These are phyloP conservation scores for Acanthamoeba royreba DNA, from an alignment of 208 protist species.

Conservation along the genomic window DNA sequence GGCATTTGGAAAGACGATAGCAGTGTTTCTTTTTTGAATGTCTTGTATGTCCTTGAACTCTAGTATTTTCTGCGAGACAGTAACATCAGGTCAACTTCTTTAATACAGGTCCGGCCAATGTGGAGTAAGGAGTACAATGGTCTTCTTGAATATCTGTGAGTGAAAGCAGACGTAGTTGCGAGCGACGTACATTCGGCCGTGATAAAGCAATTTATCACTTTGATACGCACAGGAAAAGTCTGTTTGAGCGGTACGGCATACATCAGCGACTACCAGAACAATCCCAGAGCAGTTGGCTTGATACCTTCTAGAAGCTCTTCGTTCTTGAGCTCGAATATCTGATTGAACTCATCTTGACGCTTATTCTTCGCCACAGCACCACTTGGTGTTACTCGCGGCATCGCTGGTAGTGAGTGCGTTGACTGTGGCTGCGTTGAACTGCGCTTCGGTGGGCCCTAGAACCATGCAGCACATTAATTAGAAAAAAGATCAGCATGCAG, in stretches of 20 bases:
- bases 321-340: neutral
- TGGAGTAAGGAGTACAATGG: neutral
- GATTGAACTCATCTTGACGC: neutral
- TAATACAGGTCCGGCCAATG: neutral
- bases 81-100: neutral
- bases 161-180: conserved; percentile 34
- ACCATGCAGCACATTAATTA: no score
- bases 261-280: neutral
- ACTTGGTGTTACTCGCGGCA: neutral
- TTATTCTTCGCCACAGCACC: neutral
- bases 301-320: neutral
- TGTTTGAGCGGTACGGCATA: neutral
- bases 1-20: conserved; percentile 37
- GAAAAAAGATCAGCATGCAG: no score
- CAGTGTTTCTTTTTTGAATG: neutral
- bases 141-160: conserved; percentile 47
- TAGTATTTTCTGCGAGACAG: neutral
- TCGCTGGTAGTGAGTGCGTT: neutral
- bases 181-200: conserved; percentile 36
- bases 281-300: neutral
- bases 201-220: conserved; percentile 5
- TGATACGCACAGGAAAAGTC: conserved; percentile 32
- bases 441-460: no score
- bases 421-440: no score
- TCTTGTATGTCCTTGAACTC: neutral